These are phyloP conservation scores for Aphanomyces astaci DNA, from an alignment of 352 stramenopile genomes.

Conservation along the genomic window DNA sequence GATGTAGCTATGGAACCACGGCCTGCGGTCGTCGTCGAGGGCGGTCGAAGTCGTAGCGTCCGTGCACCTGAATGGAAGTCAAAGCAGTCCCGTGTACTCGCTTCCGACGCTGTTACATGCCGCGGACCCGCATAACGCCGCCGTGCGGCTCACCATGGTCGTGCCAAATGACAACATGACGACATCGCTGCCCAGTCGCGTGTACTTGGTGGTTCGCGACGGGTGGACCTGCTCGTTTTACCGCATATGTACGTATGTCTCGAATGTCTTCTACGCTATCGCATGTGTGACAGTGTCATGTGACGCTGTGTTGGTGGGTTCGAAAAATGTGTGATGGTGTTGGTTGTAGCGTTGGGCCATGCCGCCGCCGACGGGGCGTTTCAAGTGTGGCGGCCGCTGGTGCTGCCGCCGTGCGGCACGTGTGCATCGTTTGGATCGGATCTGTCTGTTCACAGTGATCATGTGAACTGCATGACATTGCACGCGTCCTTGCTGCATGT, in stretches of 20 bases:
- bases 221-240: constrained; percentile 44
- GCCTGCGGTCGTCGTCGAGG: background rate
- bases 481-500: background rate
- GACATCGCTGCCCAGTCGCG: background rate
- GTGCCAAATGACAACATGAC: constrained; percentile 22
- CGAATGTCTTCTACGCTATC: background rate
- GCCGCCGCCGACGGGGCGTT: background rate
- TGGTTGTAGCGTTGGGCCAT: constrained; percentile 20
- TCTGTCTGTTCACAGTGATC: background rate
- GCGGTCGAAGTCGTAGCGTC: background rate
- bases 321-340: no score
- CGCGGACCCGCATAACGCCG: background rate
- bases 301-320: no score
- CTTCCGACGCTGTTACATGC: background rate
- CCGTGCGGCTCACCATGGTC: constrained; percentile 21
- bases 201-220: constrained; percentile 48
- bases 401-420: constrained; percentile 44
- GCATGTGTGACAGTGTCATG: no score
- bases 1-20: constrained; percentile 2
- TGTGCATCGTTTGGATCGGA: constrained; percentile 38
- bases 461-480: background rate
- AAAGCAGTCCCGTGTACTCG: background rate
- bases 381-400: constrained; percentile 37
- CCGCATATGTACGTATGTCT: constrained; percentile 40
- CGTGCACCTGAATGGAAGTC: background rate